phyloP scores from a whole-genome alignment of 2,329 filamentous ascomycete species.

The Emmonsia crescens region DNA sequence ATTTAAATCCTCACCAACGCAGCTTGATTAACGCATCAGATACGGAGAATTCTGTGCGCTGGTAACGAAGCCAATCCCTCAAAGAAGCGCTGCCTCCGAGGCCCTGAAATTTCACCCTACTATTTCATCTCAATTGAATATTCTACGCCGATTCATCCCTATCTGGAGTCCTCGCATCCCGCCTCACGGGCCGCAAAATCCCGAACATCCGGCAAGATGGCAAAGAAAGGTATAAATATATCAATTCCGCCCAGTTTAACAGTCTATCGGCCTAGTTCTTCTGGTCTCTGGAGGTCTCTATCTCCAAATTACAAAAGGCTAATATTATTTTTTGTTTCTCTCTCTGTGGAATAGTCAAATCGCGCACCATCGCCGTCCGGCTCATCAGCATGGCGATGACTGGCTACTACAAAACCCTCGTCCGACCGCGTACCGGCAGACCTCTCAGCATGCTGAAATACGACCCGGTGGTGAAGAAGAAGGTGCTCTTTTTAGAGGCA shows the following conservation, averaged over 20 bases:
- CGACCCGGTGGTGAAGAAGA: conserved; percentile 90
- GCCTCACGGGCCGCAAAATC: background rate
- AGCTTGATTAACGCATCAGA: background rate
- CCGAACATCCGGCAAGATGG: conserved; percentile 21
- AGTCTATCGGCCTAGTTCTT: background rate
- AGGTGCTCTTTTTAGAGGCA: conserved; percentile 90
- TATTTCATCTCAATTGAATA: background rate
- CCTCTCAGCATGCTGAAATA: conserved; percentile 98
- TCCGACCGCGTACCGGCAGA: conserved; percentile 65
- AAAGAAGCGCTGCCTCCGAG: background rate
- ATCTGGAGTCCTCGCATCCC: background rate
- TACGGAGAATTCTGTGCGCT: background rate
- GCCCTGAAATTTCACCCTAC: background rate
- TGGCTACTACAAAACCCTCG: conserved; percentile 88
- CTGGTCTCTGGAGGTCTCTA: background rate
- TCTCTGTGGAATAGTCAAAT: conserved; percentile 37
- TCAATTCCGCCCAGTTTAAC: conserved; percentile 4
- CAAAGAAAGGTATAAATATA: conserved; percentile 34
- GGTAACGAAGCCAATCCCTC: background rate
- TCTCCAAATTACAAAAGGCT: conserved; percentile 1
- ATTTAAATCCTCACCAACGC: background rate
- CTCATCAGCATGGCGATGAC: conserved; percentile 98
- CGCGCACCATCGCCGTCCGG: conserved; percentile 83
- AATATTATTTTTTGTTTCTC: background rate
- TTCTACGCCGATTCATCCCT: background rate